phyloP scores from a whole-genome alignment of 805 yeast species.

The Metschnikowia corniflorae region DNA sequence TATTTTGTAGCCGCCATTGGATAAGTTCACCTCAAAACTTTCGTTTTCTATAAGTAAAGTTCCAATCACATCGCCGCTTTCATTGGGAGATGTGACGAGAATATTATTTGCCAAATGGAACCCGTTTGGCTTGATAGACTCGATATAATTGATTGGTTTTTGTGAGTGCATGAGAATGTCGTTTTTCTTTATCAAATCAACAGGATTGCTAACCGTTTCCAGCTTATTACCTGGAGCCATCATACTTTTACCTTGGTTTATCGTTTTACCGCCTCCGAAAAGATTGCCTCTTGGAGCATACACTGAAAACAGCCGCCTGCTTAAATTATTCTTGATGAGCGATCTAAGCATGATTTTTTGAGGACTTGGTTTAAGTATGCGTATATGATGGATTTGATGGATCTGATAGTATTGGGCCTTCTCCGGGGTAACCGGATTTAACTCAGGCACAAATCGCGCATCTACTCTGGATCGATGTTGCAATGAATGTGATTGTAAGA shows the following conservation, averaged over 20 bases:
- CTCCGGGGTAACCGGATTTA: too few relatives aligned
- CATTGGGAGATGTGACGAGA: slow-evolving; percentile 43
- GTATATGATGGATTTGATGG: too few relatives aligned
- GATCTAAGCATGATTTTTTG: too few relatives aligned
- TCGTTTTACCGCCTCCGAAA: slow-evolving; percentile 29
- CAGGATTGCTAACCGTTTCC: slow-evolving; percentile 41
- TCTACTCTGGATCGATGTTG: too few relatives aligned
- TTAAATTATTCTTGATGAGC: too few relatives aligned
- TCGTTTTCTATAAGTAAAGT: slow-evolving; percentile 54
- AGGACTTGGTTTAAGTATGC: too few relatives aligned
- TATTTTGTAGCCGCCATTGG: slow-evolving; percentile 42
- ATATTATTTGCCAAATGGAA: slow-evolving; percentile 55
- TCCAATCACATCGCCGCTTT: slow-evolving; percentile 39
- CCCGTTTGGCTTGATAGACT: slow-evolving; percentile 48
- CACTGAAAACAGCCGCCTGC: too few relatives aligned
- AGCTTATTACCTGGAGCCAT: slow-evolving; percentile 36
- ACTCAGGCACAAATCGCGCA: too few relatives aligned
- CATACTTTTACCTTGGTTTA: slow-evolving; percentile 7
- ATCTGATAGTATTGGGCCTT: too few relatives aligned
- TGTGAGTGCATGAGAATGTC: slow-evolving; percentile 41
- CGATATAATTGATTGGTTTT: slow-evolving; percentile 43
- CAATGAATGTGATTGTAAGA: too few relatives aligned
- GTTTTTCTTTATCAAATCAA: slow-evolving; percentile 41
- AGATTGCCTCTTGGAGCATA: too few relatives aligned
- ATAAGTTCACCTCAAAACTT: slow-evolving; percentile 55